Evolutionary conservation across 2,329 filamentous ascomycete species (phyloP).

Genomic region (Alternaria brassicicola): DNA sequence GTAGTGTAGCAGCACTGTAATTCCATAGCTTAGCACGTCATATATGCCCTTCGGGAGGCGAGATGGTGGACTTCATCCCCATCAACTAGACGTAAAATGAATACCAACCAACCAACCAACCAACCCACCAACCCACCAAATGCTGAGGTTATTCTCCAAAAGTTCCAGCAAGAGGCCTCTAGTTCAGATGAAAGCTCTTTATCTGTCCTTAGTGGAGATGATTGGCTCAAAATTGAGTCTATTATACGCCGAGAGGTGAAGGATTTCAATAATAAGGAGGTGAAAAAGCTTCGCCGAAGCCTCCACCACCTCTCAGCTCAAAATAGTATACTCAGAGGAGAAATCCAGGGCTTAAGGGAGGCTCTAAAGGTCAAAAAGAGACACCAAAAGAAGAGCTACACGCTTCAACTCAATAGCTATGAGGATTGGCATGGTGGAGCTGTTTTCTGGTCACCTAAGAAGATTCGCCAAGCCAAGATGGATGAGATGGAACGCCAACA

Average conservation of each 20-base stretch:
- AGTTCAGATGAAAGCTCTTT: neutral
- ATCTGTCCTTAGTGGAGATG: neutral
- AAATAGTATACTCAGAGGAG: neutral
- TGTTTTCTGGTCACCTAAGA: neutral
- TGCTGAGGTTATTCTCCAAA: neutral
- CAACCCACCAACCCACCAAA: constrained; percentile 3
- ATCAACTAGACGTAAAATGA: constrained; percentile 5
- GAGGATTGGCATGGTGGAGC: neutral
- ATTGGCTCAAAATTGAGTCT: neutral
- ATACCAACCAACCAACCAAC: constrained; percentile 10
- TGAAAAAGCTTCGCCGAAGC: neutral
- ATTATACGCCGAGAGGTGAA: neutral
- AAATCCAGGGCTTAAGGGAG: neutral
- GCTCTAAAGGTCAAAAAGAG: neutral
- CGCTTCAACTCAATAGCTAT: neutral
- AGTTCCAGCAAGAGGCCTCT: neutral
- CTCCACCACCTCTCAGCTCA: neutral
- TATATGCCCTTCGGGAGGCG: constrained; percentile 9
- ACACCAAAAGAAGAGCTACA: neutral
- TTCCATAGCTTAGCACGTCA: constrained; percentile 7
- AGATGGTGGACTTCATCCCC: constrained; percentile 5
- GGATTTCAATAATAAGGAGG: neutral
- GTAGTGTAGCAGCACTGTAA: constrained; percentile 3
- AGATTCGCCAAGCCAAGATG: neutral
- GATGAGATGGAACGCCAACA: neutral